Evolutionary conservation across 345 rosid genomes (phyloP).

Genomic region (Citrus trifoliata): DNA sequence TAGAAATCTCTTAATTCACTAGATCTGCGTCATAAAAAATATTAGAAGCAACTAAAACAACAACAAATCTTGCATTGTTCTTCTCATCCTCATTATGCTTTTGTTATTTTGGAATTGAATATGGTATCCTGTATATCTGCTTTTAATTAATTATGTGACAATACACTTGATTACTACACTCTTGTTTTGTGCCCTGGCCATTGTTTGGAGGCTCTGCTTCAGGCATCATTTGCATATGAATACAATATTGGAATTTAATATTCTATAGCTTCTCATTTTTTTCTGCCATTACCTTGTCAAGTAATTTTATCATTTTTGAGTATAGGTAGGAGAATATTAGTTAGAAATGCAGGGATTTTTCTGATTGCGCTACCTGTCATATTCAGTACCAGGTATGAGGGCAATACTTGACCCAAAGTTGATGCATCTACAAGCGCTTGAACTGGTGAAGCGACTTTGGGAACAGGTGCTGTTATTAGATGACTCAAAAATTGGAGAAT

Average conservation of each 20-base stretch:
- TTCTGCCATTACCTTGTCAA: conserved; percentile 1
- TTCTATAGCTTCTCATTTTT: not conserved
- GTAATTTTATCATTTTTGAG: conserved; percentile 11
- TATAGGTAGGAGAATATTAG: conserved; percentile 2
- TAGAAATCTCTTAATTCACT: too few species aligned
- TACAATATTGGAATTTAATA: not conserved
- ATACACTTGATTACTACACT: not conserved
- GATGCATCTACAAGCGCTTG: conserved; percentile 25
- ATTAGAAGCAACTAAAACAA: not conserved
- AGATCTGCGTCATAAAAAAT: not conserved
- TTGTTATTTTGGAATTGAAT: not conserved
- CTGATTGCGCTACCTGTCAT: not conserved
- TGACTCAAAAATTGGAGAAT: conserved; percentile 22
- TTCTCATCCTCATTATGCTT: not conserved
- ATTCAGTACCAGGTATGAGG: conserved; percentile 35
- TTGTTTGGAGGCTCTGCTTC: too few species aligned
- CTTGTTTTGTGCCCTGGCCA: too few species aligned
- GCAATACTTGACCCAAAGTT: conserved; percentile 15
- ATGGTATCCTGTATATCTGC: not conserved
- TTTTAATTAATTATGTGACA: not conserved
- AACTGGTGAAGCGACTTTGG: conserved; percentile 33
- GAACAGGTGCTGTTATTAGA: conserved; percentile 29
- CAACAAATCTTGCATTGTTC: not conserved
- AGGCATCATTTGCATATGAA: not conserved
- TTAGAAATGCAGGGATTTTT: not conserved